Base-by-base conservation (phyloP, 2,329 filamentous ascomycete species). In the Neopestalotiopsis rosae region DNA sequence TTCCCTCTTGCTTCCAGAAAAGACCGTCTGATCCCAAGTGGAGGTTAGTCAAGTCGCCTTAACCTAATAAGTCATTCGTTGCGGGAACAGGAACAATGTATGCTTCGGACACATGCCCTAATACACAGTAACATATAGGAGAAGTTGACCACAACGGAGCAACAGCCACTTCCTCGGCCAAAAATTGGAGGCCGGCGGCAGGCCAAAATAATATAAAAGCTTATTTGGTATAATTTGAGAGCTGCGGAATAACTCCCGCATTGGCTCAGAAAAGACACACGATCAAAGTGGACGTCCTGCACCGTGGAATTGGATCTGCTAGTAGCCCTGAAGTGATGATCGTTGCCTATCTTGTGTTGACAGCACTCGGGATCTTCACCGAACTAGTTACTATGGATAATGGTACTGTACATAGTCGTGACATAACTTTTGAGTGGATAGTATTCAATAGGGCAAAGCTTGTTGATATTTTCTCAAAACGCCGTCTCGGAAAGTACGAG, bases 301-400 rank as follows among this genome's bases (percentile, higher is more conserved):
- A 52, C 45, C 45, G 45, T 52, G 45, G 45, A 17, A 52, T 52
- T 52, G 45, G 45, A n/a, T 52, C 45, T 7, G 7, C 45, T 52
- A 52, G 45, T 52, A 52, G 45, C 45, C 45, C 9, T 20, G 45
- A 52, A 52, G 45, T 17, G 45, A 52, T 52, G 45, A 52, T 52
- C 45, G 45, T 52, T 52, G 17, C 45, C n/a, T 52, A n/a, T 52
- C 45, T 20, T 7, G 45, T 52, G 45, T 52, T 52, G 45, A 52
- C 45, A 52, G 45, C 45, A 52, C 45, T 52, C 45, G 45, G 45
- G 45, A 52, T 52, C 45, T 52, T 52, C 45, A 52, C 45, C 45
- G 45, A 52, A 52, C 45, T n/a, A 52, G 45, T 52, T 28, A 28
- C 24, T 28, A 28, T 28, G 24, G 24, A 52, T 17, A n/a, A 52